phyloP scores from a whole-genome alignment of 495 filamentous ascomycete genomes.

The Friedmanniomyces endolithicus region DNA sequence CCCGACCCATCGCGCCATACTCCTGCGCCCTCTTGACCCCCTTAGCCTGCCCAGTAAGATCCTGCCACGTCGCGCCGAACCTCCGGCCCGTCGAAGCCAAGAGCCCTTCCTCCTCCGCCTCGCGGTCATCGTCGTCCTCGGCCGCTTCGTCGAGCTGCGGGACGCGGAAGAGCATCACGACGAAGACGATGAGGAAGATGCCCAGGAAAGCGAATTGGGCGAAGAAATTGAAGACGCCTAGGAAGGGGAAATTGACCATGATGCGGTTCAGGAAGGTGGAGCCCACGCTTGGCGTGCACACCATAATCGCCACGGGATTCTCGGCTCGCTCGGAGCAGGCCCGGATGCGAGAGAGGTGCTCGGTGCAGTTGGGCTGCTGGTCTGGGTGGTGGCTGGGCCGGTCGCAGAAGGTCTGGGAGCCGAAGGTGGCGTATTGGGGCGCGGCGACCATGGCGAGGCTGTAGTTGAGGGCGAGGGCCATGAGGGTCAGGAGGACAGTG shows the following conservation, averaged over 20 bases:
- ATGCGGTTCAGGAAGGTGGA: conserved; percentile 88
- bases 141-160: conserved; percentile 62
- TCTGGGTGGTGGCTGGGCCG: conserved; percentile 42
- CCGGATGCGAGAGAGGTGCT: conserved; percentile 56
- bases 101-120: conserved; percentile 88
- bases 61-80: conserved; percentile 77
- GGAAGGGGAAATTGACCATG: conserved; percentile 90
- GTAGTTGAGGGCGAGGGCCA: conserved; percentile 82
- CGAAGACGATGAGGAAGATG: conserved; percentile 67
- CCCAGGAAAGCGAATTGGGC: conserved; percentile 84
- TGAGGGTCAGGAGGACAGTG: conserved; percentile 80
- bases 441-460: conserved; percentile 79
- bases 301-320: conserved; percentile 47
- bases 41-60: conserved; percentile 51
- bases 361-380: conserved; percentile 64
- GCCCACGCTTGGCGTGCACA: conserved; percentile 82
- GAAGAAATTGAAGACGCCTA: conserved; percentile 90
- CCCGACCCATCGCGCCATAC: conserved; percentile 16
- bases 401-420: conserved; percentile 87
- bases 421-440: conserved; percentile 89
- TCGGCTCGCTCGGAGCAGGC: conserved; percentile 66
- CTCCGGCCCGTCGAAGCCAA: conserved; percentile 67
- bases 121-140: conserved; percentile 78
- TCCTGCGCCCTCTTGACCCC: conserved; percentile 17
- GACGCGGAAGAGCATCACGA: conserved; percentile 64